These are phyloP conservation scores for Lipomyces yarrowii DNA, from an alignment of 1,139 yeast species.

Conservation along the genomic window DNA sequence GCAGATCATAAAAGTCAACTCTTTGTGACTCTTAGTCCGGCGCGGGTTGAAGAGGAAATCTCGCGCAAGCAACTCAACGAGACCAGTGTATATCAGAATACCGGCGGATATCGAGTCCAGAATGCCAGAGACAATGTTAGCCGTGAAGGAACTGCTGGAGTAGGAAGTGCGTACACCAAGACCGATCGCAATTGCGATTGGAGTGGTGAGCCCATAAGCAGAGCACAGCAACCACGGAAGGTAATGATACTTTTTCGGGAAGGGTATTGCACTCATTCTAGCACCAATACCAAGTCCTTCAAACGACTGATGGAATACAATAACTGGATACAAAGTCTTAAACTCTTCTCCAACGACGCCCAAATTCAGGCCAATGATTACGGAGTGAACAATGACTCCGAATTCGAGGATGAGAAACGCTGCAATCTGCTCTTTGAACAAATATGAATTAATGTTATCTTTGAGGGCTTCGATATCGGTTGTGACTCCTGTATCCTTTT, in stretches of 20 bases:
- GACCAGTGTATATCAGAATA: slow-evolving; percentile 74
- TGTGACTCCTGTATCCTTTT: neutral
- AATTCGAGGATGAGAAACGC: slow-evolving; percentile 56
- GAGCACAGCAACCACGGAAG: slow-evolving; percentile 36
- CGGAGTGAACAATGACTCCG: slow-evolving; percentile 79
- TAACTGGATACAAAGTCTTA: slow-evolving; percentile 70
- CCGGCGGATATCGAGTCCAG: slow-evolving; percentile 83
- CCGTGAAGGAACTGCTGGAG: slow-evolving; percentile 33
- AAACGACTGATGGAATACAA: slow-evolving; percentile 87
- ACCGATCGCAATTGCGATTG: neutral
- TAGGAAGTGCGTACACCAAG: neutral
- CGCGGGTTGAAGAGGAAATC: slow-evolving; percentile 72
- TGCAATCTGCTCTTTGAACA: slow-evolving; percentile 7
- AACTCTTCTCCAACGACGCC: slow-evolving; percentile 80
- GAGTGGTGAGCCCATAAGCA: neutral
- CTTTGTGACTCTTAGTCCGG: slow-evolving; percentile 41
- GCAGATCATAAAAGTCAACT: slow-evolving; percentile 41
- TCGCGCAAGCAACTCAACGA: slow-evolving; percentile 81
- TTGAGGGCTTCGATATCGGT: neutral
- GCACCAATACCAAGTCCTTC: slow-evolving; percentile 90
- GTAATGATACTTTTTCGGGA: neutral
- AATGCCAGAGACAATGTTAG: slow-evolving; percentile 69
- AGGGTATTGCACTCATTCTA: neutral
- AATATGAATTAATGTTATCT: neutral
- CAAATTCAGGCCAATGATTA: slow-evolving; percentile 71